phyloP scores from a whole-genome alignment of 805 yeast species.

The Metschnikowia rubicola region DNA sequence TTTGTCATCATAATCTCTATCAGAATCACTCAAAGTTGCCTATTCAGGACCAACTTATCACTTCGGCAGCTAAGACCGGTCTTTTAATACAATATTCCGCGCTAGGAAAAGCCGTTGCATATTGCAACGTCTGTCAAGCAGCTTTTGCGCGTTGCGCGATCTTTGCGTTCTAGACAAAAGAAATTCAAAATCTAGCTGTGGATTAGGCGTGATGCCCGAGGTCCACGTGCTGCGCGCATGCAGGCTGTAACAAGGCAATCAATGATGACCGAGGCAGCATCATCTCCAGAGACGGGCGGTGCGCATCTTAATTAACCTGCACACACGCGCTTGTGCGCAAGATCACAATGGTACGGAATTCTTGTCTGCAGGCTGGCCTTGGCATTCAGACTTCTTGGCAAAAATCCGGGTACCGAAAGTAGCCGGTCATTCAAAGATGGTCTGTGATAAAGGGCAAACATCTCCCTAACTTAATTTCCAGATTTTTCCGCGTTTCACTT shows the following conservation, averaged over 20 bases:
- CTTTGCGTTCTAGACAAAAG: conserved; percentile 5
- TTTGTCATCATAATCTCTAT: no score
- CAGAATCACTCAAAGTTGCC: no score
- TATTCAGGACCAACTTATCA: no score
- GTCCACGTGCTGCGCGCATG: neutral
- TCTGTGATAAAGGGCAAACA: neutral
- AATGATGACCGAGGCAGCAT: neutral
- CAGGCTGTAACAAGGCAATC: conserved; percentile 1
- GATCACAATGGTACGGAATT: conserved; percentile 4
- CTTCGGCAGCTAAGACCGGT: no score
- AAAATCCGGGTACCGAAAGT: neutral
- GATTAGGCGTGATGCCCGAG: neutral
- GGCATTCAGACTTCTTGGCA: conserved; percentile 8
- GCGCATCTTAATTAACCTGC: conserved; percentile 8
- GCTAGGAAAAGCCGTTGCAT: no score
- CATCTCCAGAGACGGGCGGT: neutral
- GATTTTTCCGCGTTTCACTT: no score
- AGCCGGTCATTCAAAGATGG: neutral
- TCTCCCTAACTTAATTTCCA: neutral
- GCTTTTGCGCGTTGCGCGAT: neutral
- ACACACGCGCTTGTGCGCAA: neutral
- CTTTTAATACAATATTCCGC: no score
- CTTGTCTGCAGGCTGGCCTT: conserved; percentile 2
- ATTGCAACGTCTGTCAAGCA: neutral
- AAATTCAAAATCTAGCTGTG: neutral